Conservation (phyloP, 495 filamentous ascomycete species). For the Rhypophila decipiens region DNA sequence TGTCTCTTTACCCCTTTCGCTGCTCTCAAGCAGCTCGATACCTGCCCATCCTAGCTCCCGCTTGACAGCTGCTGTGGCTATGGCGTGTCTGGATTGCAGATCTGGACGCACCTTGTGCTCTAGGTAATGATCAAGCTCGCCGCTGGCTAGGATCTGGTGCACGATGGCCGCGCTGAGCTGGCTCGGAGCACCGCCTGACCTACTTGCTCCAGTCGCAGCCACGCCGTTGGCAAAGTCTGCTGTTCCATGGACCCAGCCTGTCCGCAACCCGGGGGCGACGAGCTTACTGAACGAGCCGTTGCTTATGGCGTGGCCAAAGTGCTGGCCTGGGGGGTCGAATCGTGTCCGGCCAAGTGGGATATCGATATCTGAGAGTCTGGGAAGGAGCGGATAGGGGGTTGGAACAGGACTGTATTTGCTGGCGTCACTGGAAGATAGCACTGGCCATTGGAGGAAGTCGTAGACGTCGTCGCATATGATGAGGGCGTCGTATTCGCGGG, state of each 20-base stretch:
- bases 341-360: slow-evolving; percentile 38
- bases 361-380: slow-evolving; percentile 74
- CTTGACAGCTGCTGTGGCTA: slow-evolving; percentile 48
- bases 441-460: slow-evolving; percentile 73
- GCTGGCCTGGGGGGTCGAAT: slow-evolving; percentile 17
- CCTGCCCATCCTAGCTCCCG: slow-evolving; percentile 54
- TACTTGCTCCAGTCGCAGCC: slow-evolving; percentile 61
- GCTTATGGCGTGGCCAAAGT: slow-evolving; percentile 68
- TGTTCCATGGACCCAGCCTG: slow-evolving; percentile 76
- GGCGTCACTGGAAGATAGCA: neutral
- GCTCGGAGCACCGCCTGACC: slow-evolving; percentile 70
- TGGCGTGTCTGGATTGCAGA: slow-evolving; percentile 51
- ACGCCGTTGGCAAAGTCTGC: slow-evolving; percentile 60
- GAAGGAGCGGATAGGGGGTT: slow-evolving; percentile 28
- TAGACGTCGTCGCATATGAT: slow-evolving; percentile 89
- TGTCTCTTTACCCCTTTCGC: slow-evolving; percentile 18
- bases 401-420: slow-evolving; percentile 4
- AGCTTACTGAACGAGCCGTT: slow-evolving; percentile 87
- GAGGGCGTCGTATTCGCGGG: slow-evolving; percentile 67
- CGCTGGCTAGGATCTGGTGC: slow-evolving; percentile 48
- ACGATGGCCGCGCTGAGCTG: slow-evolving; percentile 65
- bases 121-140: slow-evolving; percentile 42
- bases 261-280: slow-evolving; percentile 68
- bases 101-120: slow-evolving; percentile 36
- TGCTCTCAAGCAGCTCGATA: slow-evolving; percentile 30